A percentile compares a stretch with the other conserved stretches of the same genome.
These are phyloP conservation scores for Plasmodiophora brassicae DNA, from an alignment of 208 protist genomes.

Conservation along the genomic window DNA sequence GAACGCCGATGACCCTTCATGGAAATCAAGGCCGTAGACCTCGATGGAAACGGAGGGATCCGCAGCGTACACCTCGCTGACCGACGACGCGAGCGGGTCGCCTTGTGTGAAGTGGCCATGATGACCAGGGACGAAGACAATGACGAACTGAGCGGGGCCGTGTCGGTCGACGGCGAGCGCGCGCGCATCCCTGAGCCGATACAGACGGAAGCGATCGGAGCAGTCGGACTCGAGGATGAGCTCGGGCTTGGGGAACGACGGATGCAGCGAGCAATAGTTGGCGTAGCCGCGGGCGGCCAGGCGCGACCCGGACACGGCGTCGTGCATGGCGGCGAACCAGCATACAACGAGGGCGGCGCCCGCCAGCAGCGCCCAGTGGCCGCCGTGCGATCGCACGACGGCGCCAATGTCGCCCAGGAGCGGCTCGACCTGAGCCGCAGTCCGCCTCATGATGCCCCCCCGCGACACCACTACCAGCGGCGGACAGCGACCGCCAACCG, in stretches of 20 bases:
- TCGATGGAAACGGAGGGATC: not conserved
- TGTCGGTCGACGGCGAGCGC: not conserved
- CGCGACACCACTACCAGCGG: no score
- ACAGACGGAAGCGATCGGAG: not conserved
- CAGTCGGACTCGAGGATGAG: not conserved
- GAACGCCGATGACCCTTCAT: not conserved
- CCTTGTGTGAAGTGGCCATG: not conserved
- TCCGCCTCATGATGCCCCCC: no score
- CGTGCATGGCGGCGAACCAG: no score
- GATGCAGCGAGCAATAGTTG: conserved; percentile 11
- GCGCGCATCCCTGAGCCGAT: not conserved
- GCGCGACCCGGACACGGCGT: no score
- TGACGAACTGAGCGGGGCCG: not conserved
- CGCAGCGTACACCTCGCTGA: not conserved
- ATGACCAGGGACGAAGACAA: conserved; percentile 5
- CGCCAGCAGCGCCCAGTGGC: no score
- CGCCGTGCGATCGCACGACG: no score
- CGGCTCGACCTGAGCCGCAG: no score
- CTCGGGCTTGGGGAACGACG: not conserved
- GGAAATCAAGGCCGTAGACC: not conserved
- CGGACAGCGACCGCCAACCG: no score
- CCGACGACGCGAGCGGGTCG: not conserved
- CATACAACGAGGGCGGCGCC: no score
- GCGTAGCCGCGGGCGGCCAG: no score
- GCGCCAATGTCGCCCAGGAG: no score